Percentiles rank a stretch among this genome's conserved stretches.
Conservation (phyloP, 371 early-diverging fungal species). For the Mortierella sp. region DNA sequence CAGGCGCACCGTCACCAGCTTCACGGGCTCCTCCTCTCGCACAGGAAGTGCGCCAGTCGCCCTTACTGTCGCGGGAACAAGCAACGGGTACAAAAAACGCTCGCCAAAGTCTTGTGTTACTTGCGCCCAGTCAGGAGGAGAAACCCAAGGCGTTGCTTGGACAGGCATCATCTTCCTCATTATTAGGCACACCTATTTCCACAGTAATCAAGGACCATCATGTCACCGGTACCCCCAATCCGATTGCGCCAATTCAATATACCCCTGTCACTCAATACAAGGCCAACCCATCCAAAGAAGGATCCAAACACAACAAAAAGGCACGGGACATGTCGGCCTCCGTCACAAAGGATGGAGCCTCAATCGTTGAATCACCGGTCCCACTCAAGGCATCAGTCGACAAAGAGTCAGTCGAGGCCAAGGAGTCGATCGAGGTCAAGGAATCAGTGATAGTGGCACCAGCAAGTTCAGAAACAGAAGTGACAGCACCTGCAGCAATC, state of each 20-base stretch:
- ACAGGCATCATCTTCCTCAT: constrained; percentile 42
- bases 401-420: background rate
- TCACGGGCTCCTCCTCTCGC: constrained; percentile 16
- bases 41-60: constrained; percentile 15
- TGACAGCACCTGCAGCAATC: constrained; percentile 1
- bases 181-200: constrained; percentile 4
- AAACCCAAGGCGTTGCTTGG: constrained; percentile 17
- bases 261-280: constrained; percentile 52
- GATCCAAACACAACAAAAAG: constrained; percentile 24
- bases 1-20: constrained; percentile 19
- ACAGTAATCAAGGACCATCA: constrained; percentile 15
- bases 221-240: constrained; percentile 13
- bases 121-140: constrained; percentile 15
- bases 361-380: background rate
- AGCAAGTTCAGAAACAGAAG: background rate
- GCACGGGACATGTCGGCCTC: constrained; percentile 10
- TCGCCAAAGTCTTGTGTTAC: constrained; percentile 14
- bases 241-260: constrained; percentile 45
- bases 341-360: constrained; percentile 11
- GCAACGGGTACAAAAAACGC: constrained; percentile 8
- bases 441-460: background rate
- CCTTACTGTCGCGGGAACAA: constrained; percentile 19
- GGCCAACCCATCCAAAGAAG: constrained; percentile 31
- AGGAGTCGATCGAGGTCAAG: background rate
- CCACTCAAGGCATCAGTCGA: background rate